These are phyloP conservation scores for Orbilia blumenaviensis DNA, from an alignment of 2,329 filamentous ascomycete genomes.

Conservation along the genomic window DNA sequence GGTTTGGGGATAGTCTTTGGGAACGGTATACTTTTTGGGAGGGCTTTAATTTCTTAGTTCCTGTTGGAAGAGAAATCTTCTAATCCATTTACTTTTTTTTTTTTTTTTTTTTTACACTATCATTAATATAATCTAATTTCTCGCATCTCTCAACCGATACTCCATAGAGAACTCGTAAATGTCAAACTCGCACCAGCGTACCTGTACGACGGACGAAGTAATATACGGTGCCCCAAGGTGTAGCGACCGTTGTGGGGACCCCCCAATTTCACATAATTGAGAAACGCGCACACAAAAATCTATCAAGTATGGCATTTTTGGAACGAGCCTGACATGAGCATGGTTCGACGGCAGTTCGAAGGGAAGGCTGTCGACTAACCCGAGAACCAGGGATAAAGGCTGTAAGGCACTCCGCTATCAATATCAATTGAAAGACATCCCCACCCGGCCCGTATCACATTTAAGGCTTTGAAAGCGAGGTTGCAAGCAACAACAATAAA, in stretches of 20 bases:
- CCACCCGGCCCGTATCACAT: constrained; percentile 28
- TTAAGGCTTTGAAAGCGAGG: constrained; percentile 12
- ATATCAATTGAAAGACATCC: background rate
- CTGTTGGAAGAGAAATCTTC: constrained; percentile 2
- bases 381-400: constrained; percentile 30
- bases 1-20: background rate
- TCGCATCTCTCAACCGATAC: background rate
- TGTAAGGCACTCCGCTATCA: constrained; percentile 4
- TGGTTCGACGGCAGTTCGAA: background rate
- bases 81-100: background rate
- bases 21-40: background rate
- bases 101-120: background rate
- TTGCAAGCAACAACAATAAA: background rate
- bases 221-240: too few relatives aligned
- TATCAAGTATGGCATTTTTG: background rate
- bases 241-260: too few relatives aligned
- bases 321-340: background rate
- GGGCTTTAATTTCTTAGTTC: background rate
- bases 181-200: background rate
- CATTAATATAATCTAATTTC: constrained; percentile 4
- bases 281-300: too few relatives aligned
- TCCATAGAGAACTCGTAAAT: constrained; percentile 16
- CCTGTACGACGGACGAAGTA: background rate
- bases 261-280: too few relatives aligned
- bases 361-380: constrained; percentile 12